Percentiles rank a stretch among this genome's conserved stretches.
These are phyloP conservation scores for Candida boleticola DNA, from an alignment of 805 yeast species.

Conservation along the genomic window DNA sequence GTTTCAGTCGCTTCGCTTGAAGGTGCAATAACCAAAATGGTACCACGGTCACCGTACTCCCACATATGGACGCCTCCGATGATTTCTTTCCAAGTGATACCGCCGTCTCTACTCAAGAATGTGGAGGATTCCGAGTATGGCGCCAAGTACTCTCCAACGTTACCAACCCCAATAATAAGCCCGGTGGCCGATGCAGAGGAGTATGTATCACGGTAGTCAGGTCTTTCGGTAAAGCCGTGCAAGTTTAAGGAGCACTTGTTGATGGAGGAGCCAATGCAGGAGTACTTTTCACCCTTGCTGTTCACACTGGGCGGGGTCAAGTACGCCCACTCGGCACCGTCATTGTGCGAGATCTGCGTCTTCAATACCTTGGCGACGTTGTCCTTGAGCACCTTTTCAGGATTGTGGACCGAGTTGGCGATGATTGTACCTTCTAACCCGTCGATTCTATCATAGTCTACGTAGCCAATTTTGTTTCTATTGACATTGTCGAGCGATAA, in stretches of 20 bases:
- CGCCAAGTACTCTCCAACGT: conserved; percentile 66
- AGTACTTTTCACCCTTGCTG: conserved; percentile 54
- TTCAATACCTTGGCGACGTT: conserved; percentile 54
- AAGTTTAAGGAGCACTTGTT: conserved; percentile 75
- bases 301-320: conserved; percentile 68
- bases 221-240: conserved; percentile 88
- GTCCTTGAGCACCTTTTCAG: conserved; percentile 42
- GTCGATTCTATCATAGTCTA: conserved; percentile 83
- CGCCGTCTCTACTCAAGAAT: conserved; percentile 86
- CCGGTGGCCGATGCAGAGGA: conserved; percentile 92
- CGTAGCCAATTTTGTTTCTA: conserved; percentile 69
- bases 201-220: conserved; percentile 78
- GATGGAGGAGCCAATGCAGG: conserved; percentile 50
- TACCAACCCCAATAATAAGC: conserved; percentile 87
- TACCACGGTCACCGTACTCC: conserved; percentile 97
- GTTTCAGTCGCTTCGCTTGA: conserved; percentile 56
- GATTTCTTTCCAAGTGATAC: conserved; percentile 82
- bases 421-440: conserved; percentile 83
- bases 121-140: conserved; percentile 59
- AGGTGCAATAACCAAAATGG: conserved; percentile 72
- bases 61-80: conserved; percentile 75
- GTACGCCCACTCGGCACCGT: conserved; percentile 84
- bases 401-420: conserved; percentile 65
- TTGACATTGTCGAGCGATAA: conserved; percentile 68
- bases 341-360: conserved; percentile 79